Conservation (phyloP, 768 basidiomycete genomes). For the Russula emetica region DNA sequence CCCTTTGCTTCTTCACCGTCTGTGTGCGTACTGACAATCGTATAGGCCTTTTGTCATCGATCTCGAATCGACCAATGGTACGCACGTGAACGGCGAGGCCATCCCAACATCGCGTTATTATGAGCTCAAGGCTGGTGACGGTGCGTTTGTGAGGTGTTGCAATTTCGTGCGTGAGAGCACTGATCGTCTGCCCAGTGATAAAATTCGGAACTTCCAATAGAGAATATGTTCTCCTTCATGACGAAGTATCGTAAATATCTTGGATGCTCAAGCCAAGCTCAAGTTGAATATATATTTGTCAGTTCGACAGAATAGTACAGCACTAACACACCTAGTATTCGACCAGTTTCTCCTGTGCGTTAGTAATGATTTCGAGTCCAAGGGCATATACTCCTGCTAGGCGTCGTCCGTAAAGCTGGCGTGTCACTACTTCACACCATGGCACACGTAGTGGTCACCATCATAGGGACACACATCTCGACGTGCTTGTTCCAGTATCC, state of each 20-base stretch:
- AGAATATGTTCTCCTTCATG: conserved; percentile 84
- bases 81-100: conserved; percentile 79
- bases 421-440: neutral
- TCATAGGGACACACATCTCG: neutral
- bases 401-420: neutral
- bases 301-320: too few relatives aligned
- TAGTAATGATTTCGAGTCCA: too few relatives aligned
- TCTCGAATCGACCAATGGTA: conserved; percentile 97
- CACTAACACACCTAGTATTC: too few relatives aligned
- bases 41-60: conserved; percentile 93
- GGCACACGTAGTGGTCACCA: neutral
- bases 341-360: too few relatives aligned
- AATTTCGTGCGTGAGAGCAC: conserved; percentile 11
- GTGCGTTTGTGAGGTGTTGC: conserved; percentile 41
- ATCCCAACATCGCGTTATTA: conserved; percentile 87
- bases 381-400: too few relatives aligned
- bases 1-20: neutral
- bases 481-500: neutral
- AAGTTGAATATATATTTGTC: neutral
- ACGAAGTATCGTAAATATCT: conserved; percentile 47
- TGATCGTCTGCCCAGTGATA: conserved; percentile 49
- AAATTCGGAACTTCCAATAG: conserved; percentile 78
- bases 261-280: neutral
- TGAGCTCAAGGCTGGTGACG: conserved; percentile 74
- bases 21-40: conserved; percentile 4